A percentile compares a stretch with the other conserved stretches of the same genome.
Evolutionary conservation across 352 stramenopile species (phyloP).

Genomic region (Globisporangium heterothallicum): DNA sequence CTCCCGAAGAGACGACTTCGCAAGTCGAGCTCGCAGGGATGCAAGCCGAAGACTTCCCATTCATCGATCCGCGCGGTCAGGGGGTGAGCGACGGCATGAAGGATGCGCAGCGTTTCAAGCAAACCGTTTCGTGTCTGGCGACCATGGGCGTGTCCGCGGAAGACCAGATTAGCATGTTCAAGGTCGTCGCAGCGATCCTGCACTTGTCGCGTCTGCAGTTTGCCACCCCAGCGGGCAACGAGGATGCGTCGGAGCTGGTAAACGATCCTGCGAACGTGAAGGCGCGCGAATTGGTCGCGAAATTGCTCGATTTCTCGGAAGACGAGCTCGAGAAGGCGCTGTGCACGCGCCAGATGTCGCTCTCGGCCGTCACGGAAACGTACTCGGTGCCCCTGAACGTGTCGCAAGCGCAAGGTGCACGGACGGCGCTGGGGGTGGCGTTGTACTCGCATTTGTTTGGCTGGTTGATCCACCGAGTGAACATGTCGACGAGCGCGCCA

Average conservation of each 20-base stretch:
- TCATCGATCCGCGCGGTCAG: constrained; percentile 48
- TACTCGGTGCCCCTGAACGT: constrained; percentile 86
- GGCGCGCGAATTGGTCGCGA: constrained; percentile 41
- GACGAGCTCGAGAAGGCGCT: constrained; percentile 67
- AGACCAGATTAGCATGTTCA: constrained; percentile 74
- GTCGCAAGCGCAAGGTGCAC: constrained; percentile 64
- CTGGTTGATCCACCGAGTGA: constrained; percentile 92
- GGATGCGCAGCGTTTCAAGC: constrained; percentile 64
- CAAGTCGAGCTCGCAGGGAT: constrained; percentile 70
- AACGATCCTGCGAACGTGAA: constrained; percentile 43
- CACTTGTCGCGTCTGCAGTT: constrained; percentile 80
- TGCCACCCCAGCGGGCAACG: constrained; percentile 40
- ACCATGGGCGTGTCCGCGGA: constrained; percentile 65
- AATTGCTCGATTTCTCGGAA: constrained; percentile 62
- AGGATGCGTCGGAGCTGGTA: constrained; percentile 61
- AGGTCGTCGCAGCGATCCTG: constrained; percentile 76
- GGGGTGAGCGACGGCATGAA: constrained; percentile 56
- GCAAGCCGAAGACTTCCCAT: constrained; percentile 76
- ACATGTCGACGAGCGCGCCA: constrained; percentile 65
- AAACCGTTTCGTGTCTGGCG: constrained; percentile 71
- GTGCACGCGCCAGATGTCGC: constrained; percentile 74
- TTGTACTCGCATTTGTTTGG: constrained; percentile 96
- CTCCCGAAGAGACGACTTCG: constrained; percentile 38
- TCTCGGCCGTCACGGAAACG: constrained; percentile 68
- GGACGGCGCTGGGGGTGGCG: constrained; percentile 71